A percentile compares a stretch with the other conserved stretches of the same genome.
phyloP scores from a whole-genome alignment of 2,329 filamentous ascomycete genomes.

The Biscogniauxia sp. region DNA sequence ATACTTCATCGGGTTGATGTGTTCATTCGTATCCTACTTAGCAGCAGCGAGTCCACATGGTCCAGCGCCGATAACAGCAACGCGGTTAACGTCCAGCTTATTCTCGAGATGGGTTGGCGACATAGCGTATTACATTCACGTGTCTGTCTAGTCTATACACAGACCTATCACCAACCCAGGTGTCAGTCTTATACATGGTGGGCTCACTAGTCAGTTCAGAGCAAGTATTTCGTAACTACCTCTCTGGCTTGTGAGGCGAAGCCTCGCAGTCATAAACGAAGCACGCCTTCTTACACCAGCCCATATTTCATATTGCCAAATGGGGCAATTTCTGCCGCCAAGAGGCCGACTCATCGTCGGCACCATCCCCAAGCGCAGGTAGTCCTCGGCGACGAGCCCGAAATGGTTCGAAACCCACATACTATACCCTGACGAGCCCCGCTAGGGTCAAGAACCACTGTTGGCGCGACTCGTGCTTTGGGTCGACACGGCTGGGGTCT shows the following conservation, averaged over 20 bases:
- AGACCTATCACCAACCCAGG: neutral
- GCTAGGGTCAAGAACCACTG: neutral
- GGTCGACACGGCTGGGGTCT: neutral
- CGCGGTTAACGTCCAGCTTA: constrained; percentile 38
- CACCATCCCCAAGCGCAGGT: neutral
- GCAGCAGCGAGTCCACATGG: constrained; percentile 65
- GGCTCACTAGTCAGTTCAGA: neutral
- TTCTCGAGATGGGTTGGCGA: constrained; percentile 16
- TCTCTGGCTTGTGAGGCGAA: neutral
- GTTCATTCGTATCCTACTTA: constrained; percentile 27
- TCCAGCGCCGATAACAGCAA: constrained; percentile 73
- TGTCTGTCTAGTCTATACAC: neutral
- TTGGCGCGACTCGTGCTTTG: neutral
- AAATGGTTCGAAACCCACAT: neutral
- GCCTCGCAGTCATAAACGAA: neutral
- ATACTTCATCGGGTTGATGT: neutral
- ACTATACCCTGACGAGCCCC: neutral
- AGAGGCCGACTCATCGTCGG: neutral
- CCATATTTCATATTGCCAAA: neutral
- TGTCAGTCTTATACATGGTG: neutral
- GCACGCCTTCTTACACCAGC: neutral
- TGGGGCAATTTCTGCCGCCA: neutral
- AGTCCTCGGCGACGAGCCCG: neutral
- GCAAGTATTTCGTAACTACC: neutral
- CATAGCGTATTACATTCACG: constrained; percentile 10